A percentile compares a stretch with the other conserved stretches of the same genome.
Conservation (phyloP, 306 rosid species). For the Notholithocarpus densiflorus region DNA sequence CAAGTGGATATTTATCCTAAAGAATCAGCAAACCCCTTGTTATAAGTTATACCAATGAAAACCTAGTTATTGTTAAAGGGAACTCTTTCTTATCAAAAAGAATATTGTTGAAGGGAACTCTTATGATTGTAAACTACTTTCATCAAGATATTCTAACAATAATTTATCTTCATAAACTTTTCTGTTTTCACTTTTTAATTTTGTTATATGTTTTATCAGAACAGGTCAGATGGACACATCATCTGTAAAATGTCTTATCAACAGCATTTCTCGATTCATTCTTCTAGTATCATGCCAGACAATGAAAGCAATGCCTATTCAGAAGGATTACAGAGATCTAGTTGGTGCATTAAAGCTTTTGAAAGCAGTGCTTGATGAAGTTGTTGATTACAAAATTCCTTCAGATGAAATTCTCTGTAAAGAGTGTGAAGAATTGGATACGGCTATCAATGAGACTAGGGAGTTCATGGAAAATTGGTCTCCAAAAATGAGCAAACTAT, state of each 20-base stretch:
- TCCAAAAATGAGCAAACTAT: constrained; percentile 73
- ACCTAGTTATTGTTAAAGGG: background rate
- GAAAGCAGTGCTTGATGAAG: constrained; percentile 78
- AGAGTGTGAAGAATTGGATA: constrained; percentile 78
- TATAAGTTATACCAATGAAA: background rate
- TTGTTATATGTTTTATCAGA: constrained; percentile 24
- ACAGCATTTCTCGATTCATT: constrained; percentile 85
- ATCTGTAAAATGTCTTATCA: constrained; percentile 65
- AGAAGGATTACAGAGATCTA: constrained; percentile 56
- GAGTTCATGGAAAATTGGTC: constrained; percentile 76
- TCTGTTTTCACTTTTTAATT: constrained; percentile 10
- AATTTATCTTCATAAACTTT: constrained; percentile 2
- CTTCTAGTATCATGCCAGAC: constrained; percentile 79
- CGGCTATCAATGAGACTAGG: constrained; percentile 59
- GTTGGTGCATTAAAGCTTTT: constrained; percentile 63
- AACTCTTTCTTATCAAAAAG: background rate
- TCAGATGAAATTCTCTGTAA: constrained; percentile 47
- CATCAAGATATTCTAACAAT: background rate
- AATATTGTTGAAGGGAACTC: background rate
- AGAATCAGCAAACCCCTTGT: background rate
- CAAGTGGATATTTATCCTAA: background rate
- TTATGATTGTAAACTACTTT: background rate
- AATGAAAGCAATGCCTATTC: constrained; percentile 54
- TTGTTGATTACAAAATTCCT: constrained; percentile 44
- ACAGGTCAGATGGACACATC: constrained; percentile 66